Evolutionary conservation across 1,139 yeast species (phyloP), one percentile per base, ranked within the genome.

Genomic region (Kodamaea arcana): DNA sequence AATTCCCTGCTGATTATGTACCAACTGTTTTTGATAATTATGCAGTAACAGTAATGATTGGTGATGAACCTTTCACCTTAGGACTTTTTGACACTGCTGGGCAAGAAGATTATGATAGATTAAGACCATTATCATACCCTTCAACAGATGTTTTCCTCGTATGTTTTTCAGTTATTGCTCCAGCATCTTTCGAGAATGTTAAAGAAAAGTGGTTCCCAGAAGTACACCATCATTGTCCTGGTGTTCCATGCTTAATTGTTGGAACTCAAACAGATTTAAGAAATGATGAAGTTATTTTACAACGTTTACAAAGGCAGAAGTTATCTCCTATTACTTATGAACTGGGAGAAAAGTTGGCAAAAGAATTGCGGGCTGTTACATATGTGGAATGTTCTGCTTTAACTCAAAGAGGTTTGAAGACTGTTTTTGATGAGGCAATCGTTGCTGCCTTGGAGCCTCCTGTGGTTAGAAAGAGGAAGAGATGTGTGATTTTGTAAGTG

Each of bases 201-300:
- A 84, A 86, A 60, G 97, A 90, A 64, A 92, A 92, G 63, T 92
- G 98, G 98, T 83, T 87, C 67, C 97, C 97, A 23, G 98, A 92
- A 63, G 95, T 92, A 42, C 92, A 86, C 55, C 97, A 90, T 64
- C 97, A 92, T 65, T 92, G 97, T 54, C 97, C 97, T 15, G 95
- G 95, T 41, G 96, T 88, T 31, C 97, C 97, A 22, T 88, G 96
- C 54, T 75, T 90, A 51, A 86, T 90, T 55, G 97, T 90, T 27
- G 97, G 97, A 46, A 90, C 97, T 15, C 97, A 90, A 65, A 81
- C 86, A 41, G 98, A 90, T 71, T 72, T 90, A 55, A 83, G 98
- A 59, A 90, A 85, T 51, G 97, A 92, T 59, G 92, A 90, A 43
- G 85, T 86, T 31, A 85, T 90, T 43, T 74, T 87, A 51, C 92